Conservation (phyloP, 169 alveolate genomes). For the Plasmodium cynomolgi region DNA sequence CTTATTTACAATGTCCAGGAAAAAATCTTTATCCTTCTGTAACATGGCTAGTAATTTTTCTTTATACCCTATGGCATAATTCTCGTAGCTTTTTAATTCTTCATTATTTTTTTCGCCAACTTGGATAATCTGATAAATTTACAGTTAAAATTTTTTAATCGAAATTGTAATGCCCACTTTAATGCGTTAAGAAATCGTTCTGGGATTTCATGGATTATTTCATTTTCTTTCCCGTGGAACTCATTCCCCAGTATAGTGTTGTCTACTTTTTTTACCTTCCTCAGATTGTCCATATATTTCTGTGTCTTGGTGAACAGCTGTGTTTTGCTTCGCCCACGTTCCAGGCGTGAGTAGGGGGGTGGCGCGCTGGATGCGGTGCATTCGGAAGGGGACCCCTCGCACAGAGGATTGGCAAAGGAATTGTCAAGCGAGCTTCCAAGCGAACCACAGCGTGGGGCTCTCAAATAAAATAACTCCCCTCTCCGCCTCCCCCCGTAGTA, state of each 20-base stretch:
- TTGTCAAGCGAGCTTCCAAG: neutral
- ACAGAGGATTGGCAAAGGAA: neutral
- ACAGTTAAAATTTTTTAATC: constrained; percentile 65
- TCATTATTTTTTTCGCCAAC: constrained; percentile 59
- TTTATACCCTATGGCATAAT: constrained; percentile 73
- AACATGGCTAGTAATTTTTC: constrained; percentile 70
- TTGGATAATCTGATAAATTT: constrained; percentile 58
- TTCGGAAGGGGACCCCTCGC: neutral
- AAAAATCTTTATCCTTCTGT: constrained; percentile 61
- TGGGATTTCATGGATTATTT: constrained; percentile 44
- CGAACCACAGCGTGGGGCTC: neutral
- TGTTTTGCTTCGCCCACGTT: neutral
- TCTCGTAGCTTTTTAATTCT: constrained; percentile 26
- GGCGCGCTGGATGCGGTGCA: neutral
- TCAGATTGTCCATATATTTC: constrained; percentile 43
- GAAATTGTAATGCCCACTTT: constrained; percentile 75
- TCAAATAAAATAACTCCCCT: constrained; percentile 18
- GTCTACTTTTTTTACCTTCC: constrained; percentile 50
- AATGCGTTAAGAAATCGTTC: constrained; percentile 52
- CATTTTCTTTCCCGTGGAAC: constrained; percentile 42
- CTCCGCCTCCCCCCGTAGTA: neutral
- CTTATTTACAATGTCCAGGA: constrained; percentile 48
- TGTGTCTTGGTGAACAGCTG: neutral
- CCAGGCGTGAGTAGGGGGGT: neutral
- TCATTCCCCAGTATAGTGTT: constrained; percentile 50